Percentiles rank a stretch among this genome's conserved stretches.
These are phyloP conservation scores for Podila clonocystis DNA, from an alignment of 192 early-diverging fungal genomes.

Conservation along the genomic window DNA sequence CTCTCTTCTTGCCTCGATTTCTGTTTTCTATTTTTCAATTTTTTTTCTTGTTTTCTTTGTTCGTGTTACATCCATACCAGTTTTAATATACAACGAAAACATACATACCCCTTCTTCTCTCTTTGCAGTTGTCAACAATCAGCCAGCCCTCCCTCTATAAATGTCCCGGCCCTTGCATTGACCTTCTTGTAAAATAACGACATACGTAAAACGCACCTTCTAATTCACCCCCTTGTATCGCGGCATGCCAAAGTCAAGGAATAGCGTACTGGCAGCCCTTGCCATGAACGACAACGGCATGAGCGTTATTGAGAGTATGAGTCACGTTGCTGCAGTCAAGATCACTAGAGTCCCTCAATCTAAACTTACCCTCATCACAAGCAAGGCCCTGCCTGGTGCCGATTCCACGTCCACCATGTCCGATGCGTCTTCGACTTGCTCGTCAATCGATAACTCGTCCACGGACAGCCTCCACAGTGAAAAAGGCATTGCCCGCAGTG, in stretches of 20 bases:
- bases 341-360: neutral
- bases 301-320: neutral
- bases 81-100: no score
- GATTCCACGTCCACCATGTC: conserved; percentile 1
- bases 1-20: no score
- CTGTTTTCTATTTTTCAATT: no score
- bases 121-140: no score
- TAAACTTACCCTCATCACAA: neutral
- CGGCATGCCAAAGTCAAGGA: neutral
- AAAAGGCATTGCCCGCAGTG: neutral
- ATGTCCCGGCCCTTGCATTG: no score
- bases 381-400: neutral
- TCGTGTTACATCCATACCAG: no score
- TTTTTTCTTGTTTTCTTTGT: no score
- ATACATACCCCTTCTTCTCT: no score
- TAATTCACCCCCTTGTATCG: no score
- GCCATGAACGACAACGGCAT: neutral
- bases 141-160: no score
- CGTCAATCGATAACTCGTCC: neutral
- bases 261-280: neutral
- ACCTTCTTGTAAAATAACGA: no score
- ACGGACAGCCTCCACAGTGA: neutral
- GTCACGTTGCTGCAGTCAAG: neutral
- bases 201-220: no score
- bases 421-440: neutral